Percentiles rank a stretch among this genome's conserved stretches.
Conservation (phyloP, 306 rosid genomes). For the apple (Malus domestica) region ASM211411v1 NC_041796.1:1153501-1154000, state of each 20-base stretch:
- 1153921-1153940: neutral
- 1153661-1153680: neutral
- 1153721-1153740: slow-evolving; percentile 43
- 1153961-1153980: neutral
- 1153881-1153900: neutral
- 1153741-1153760: slow-evolving; percentile 46
- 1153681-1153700: slow-evolving; percentile 14
- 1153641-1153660: neutral
- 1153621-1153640: neutral
- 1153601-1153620: neutral
- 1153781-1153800: slow-evolving; percentile 30
- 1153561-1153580: neutral
- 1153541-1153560: slow-evolving; percentile 33
- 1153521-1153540: slow-evolving; percentile 10
- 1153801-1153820: neutral
- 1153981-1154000: slow-evolving; percentile 30
- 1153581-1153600: slow-evolving; percentile 1
- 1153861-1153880: neutral
- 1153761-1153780: slow-evolving; percentile 41
- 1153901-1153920: neutral
- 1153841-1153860: neutral
- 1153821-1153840: neutral
- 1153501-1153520: slow-evolving; percentile 3
- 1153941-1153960: neutral
- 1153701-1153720: slow-evolving; percentile 36